phyloP scores from a whole-genome alignment of 495 filamentous ascomycete species.

The Tuber indicum region DNA sequence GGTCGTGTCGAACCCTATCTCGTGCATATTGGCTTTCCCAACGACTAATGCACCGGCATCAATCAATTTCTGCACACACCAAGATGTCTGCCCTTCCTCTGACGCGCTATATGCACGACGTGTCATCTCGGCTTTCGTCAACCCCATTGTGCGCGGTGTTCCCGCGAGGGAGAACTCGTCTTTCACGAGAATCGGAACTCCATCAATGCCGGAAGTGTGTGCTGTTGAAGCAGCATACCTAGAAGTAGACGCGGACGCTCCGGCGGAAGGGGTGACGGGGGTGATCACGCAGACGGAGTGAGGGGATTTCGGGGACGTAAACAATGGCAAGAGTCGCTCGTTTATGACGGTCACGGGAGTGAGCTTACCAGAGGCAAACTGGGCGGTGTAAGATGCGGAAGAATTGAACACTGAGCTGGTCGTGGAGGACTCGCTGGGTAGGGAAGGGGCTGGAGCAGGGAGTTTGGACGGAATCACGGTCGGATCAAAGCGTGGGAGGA shows the following conservation, averaged over 20 bases:
- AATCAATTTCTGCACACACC: conserved; percentile 68
- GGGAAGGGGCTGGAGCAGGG: conserved; percentile 41
- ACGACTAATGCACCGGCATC: conserved; percentile 75
- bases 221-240: conserved; percentile 61
- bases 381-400: conserved; percentile 66
- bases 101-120: conserved; percentile 49
- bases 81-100: conserved; percentile 54
- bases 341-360: conserved; percentile 68
- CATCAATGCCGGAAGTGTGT: conserved; percentile 61
- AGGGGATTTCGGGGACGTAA: conserved; percentile 17
- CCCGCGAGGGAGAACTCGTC: conserved; percentile 75
- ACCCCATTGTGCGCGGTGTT: conserved; percentile 61
- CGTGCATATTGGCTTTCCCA: conserved; percentile 88
- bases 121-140: conserved; percentile 44
- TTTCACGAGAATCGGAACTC: conserved; percentile 79
- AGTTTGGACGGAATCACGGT: conserved; percentile 59
- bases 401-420: conserved; percentile 55
- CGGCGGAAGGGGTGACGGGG: conserved; percentile 13
- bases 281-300: conserved; percentile 27
- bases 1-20: conserved; percentile 74
- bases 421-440: conserved; percentile 37
- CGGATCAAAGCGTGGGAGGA: conserved; percentile 68
- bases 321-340: conserved; percentile 12
- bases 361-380: conserved; percentile 60
- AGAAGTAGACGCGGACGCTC: conserved; percentile 47